Evolutionary conservation across 805 yeast genomes (phyloP).

Genomic region (Ogataea pilisensis): DNA sequence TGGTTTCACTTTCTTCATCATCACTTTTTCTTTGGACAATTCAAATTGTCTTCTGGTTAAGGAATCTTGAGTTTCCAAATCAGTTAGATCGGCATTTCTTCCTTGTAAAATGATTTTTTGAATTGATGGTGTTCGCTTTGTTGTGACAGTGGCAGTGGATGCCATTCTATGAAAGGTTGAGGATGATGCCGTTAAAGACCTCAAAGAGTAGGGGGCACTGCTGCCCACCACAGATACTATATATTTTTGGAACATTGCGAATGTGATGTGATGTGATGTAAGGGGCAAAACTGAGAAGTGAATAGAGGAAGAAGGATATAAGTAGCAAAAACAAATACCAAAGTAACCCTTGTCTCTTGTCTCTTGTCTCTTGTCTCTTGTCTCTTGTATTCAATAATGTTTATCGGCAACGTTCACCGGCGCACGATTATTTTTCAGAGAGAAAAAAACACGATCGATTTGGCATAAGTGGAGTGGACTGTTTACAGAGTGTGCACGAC

Average conservation of each 20-base stretch:
- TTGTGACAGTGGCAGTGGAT: conserved; percentile 4
- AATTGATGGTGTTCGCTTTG: conserved; percentile 24
- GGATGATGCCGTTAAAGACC: neutral
- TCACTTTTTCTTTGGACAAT: conserved; percentile 64
- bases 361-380: too few species aligned
- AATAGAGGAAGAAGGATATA: too few species aligned
- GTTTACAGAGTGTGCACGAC: conserved; percentile 6
- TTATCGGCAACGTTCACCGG: too few species aligned
- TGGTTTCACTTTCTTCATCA: conserved; percentile 72
- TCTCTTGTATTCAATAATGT: too few species aligned
- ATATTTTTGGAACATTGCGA: conserved; percentile 3
- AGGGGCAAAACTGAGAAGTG: too few species aligned
- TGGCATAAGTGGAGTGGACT: conserved; percentile 10
- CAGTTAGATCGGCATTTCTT: conserved; percentile 52
- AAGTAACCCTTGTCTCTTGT: too few species aligned
- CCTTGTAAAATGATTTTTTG: conserved; percentile 30
- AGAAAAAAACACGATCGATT: too few species aligned
- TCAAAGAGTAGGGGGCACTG: neutral
- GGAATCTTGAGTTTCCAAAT: conserved; percentile 75
- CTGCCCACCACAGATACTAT: neutral
- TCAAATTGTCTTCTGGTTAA: conserved; percentile 68
- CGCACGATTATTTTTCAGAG: too few species aligned
- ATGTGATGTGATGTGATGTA: neutral
- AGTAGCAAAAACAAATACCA: too few species aligned
- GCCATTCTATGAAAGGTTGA: conserved; percentile 12